Percentiles rank a stretch among this genome's conserved stretches.
These are phyloP conservation scores for Aureoboletus auriporus DNA, from an alignment of 768 basidiomycete genomes.

Conservation along the genomic window DNA sequence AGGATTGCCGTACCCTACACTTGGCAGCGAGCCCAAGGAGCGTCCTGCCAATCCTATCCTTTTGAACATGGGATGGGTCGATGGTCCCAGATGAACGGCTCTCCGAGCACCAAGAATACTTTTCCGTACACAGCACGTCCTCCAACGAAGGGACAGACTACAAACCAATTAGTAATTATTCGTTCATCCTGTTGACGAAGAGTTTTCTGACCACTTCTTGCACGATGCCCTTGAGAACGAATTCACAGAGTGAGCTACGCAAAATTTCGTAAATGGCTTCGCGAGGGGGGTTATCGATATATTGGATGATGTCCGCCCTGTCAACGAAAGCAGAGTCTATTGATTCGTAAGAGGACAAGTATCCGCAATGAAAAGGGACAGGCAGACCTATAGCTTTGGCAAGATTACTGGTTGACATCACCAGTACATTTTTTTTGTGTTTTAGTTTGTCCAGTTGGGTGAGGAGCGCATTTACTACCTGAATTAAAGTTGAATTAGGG, in stretches of 20 bases:
- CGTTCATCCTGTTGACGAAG: background rate
- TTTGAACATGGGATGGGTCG: slow-evolving; percentile 40
- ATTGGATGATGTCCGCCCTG: slow-evolving; percentile 95
- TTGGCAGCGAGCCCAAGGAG: slow-evolving; percentile 66
- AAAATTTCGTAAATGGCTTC: slow-evolving; percentile 95
- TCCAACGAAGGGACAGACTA: slow-evolving; percentile 62
- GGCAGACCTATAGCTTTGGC: slow-evolving; percentile 85
- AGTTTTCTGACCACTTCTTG: slow-evolving; percentile 46
- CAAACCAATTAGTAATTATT: slow-evolving; percentile 2
- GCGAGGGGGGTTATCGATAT: slow-evolving; percentile 84
- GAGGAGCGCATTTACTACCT: slow-evolving; percentile 97
- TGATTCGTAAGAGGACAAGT: background rate
- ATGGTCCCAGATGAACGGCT: slow-evolving; percentile 3
- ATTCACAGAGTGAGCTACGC: slow-evolving; percentile 74
- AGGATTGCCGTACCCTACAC: slow-evolving; percentile 63
- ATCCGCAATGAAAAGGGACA: background rate
- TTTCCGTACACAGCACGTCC: slow-evolving; percentile 37
- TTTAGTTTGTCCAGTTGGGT: slow-evolving; percentile 96
- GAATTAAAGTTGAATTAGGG: slow-evolving; percentile 1
- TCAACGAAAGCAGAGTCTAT: slow-evolving; percentile 94
- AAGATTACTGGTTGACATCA: slow-evolving; percentile 96
- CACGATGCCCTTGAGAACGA: slow-evolving; percentile 72
- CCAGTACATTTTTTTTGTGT: slow-evolving; percentile 87
- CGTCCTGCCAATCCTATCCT: slow-evolving; percentile 51
- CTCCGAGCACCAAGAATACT: slow-evolving; percentile 5